phyloP scores from a whole-genome alignment of 1,139 yeast species.

The Sugiyamaella sp. region DNA sequence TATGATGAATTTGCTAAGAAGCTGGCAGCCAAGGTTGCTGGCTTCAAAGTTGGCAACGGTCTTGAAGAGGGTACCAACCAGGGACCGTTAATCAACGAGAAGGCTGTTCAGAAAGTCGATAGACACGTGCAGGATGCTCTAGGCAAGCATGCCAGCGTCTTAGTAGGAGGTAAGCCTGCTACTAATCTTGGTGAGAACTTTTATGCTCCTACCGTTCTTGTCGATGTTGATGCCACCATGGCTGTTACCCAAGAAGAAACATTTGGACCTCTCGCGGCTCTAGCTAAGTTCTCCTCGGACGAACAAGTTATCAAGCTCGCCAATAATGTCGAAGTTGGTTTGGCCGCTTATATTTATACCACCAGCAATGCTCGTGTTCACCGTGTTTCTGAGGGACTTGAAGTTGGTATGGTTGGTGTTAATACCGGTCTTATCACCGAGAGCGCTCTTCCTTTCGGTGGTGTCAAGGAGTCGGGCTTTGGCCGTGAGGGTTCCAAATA shows the following conservation, averaged over 20 bases:
- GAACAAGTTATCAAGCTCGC: conserved; percentile 73
- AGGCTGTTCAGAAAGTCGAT: conserved; percentile 68
- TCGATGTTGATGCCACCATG: conserved; percentile 66
- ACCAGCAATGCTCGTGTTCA: conserved; percentile 62
- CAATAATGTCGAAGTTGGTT: conserved; percentile 69
- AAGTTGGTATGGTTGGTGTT: conserved; percentile 81
- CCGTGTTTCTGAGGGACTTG: conserved; percentile 69
- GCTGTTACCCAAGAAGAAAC: conserved; percentile 73
- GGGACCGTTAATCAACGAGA: conserved; percentile 77
- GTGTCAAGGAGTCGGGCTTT: conserved; percentile 76
- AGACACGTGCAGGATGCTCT: conserved; percentile 75
- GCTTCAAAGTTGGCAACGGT: conserved; percentile 73
- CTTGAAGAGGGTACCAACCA: conserved; percentile 67
- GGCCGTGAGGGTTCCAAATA: conserved; percentile 81
- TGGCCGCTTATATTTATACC: conserved; percentile 82
- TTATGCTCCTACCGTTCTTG: conserved; percentile 74
- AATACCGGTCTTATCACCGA: conserved; percentile 77
- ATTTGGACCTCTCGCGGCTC: conserved; percentile 87
- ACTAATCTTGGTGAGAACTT: conserved; percentile 69
- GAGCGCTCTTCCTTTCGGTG: conserved; percentile 77
- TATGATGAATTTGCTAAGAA: conserved; percentile 59
- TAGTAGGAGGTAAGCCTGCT: conserved; percentile 65
- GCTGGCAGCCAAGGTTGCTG: conserved; percentile 54
- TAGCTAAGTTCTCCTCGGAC: conserved; percentile 59
- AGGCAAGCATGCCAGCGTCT: conserved; percentile 66